Evolutionary conservation across 164 flowering plant genomes (phyloP), one percentile per base, ranked within the genome.

Genomic region (Berberis thunbergii): DNA sequence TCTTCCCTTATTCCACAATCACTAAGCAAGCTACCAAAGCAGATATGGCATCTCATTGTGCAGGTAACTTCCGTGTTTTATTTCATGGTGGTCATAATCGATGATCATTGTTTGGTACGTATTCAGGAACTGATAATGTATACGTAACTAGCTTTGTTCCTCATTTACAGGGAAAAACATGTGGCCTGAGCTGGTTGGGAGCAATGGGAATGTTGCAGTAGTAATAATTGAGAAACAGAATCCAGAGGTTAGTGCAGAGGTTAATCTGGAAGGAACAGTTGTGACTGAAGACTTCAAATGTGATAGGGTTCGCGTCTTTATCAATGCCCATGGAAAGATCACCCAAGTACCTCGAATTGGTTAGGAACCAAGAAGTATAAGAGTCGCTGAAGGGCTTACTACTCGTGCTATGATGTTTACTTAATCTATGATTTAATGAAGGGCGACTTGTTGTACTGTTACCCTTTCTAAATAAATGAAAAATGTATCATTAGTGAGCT

Each of bases 251-350:
- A 9, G 41, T 40, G 60, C 43, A 41, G 41, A 40, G 9, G 45
- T 57, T 57, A 1, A 40, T 38, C 46, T 9, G 43, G 43, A 57
- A 39, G 60, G 60, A 57, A 57, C 60, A 42, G 12, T 45, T 2
- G 60, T 57, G 1, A 57, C 43, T 2, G 3, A 5, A 12, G 60
- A 57, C 41, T 57, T 57, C 11, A 57, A 10, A 44, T 40, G 60
- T 44, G 11, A 57, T 44, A 57, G 60, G 60, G 60, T 57, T 42
- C 3, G 60, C 11, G 60, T 57, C 41, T 57, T 3, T 26, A 44
- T 57, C 43, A 41, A 57, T 41, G 3, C 1, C 11, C 12, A 57
- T 3, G 44, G 44, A 7, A 57, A 57, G 60, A 44, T 57, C 1
- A 44, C 41, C 4, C 3, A 41, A 57, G 11, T 10, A 57, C 60